Evolutionary conservation across 805 yeast species (phyloP), one percentile per base, ranked within the genome.

Genomic region (Candida palmyrensis): DNA sequence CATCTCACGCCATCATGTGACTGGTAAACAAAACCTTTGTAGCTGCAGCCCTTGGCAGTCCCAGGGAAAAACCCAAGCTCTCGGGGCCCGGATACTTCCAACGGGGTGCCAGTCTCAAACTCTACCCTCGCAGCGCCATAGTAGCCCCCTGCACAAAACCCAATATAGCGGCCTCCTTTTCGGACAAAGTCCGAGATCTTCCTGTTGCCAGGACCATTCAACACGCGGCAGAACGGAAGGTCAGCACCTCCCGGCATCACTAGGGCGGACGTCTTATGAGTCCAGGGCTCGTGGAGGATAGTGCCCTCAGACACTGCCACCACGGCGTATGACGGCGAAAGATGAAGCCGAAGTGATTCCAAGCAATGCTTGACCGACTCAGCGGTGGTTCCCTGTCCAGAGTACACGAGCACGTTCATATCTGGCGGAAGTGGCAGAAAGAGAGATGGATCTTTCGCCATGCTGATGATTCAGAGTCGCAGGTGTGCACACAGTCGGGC

Each of bases 191-290:
- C 75, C 18, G 61, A 55, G 40, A 87, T 84, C 24, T 67, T 62
- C 7, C 59, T 47, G 47, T 81, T 84, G 0, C 88, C 86, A 2
- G 57, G 59, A 1, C 95, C 90, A 48, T 82, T 79, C 41, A 94
- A 70, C 3, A 71, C 75, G 33, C 69, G 65, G 42, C 95, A 85
- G 44, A 81, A 76, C 0, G 97, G 97, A 32, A 87, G 61, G 53
- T 92, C 98, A 1, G 97, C 97, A 6, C 99, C 99, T 3, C 98
- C 99, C 0, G 98, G 99, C 18, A 92, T 56, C 1, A 88, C 95
- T 27, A 92, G 51, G 42, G 85, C 62, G 0, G 94, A 65, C 0
- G 97, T 84, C 48, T 84, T 84, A 6, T 73, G 48, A 41, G 72
- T 71, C 99, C 98, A 92, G 0, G 98, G 97, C 48, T 92, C 97